Evolutionary conservation across 164 flowering plant species (phyloP).

Genomic region (Pachysandra terminalis): DNA sequence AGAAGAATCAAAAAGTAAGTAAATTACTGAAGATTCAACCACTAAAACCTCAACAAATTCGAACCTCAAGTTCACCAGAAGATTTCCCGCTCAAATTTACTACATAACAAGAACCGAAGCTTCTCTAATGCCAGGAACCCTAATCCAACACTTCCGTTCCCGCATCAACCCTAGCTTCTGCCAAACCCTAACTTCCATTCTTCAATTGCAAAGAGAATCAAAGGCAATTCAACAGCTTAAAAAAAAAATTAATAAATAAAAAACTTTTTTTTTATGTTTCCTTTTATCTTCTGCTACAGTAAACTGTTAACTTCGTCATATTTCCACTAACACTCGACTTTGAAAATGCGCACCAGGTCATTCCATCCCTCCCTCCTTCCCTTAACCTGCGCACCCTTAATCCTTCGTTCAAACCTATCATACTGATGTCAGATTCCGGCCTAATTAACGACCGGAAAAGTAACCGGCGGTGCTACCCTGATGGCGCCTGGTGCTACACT

Average conservation of each 20-base stretch:
- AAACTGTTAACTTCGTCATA: slow-evolving; percentile 21
- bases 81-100: slow-evolving; percentile 5
- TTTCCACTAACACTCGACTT: slow-evolving; percentile 29
- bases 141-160: not conserved
- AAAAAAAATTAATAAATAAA: too few relatives aligned
- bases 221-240: not conserved
- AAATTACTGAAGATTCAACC: not conserved
- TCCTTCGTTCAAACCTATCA: not conserved
- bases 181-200: slow-evolving; percentile 7
- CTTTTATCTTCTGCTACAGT: slow-evolving; percentile 36
- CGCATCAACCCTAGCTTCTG: not conserved
- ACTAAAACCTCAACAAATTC: not conserved
- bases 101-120: slow-evolving; percentile 2
- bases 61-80: not conserved
- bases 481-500: not conserved
- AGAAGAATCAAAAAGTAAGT: too few relatives aligned
- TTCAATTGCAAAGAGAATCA: not conserved
- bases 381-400: slow-evolving; percentile 23
- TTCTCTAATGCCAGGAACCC: not conserved
- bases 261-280: not conserved
- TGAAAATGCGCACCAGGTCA: slow-evolving; percentile 30
- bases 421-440: not conserved
- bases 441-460: not conserved
- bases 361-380: slow-evolving; percentile 7
- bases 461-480: not conserved